Evolutionary conservation across 495 filamentous ascomycete genomes (phyloP).

Genomic region (Mycothermus thermophilus): DNA sequence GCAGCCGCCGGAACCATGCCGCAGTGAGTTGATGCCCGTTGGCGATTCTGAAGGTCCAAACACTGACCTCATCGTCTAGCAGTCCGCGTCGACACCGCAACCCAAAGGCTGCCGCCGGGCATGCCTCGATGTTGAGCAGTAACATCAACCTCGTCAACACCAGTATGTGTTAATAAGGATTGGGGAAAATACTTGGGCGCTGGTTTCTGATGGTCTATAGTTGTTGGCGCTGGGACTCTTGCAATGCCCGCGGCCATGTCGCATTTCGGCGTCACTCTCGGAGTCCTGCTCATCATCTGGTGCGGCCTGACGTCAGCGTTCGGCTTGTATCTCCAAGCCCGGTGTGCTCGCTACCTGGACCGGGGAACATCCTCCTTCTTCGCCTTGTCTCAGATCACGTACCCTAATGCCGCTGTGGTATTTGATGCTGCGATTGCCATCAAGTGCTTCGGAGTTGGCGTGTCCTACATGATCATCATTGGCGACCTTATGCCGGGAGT

Average conservation of each 20-base stretch:
- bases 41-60: background rate
- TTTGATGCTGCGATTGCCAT: constrained; percentile 95
- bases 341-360: constrained; percentile 85
- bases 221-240: constrained; percentile 84
- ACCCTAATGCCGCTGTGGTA: constrained; percentile 87
- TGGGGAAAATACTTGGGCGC: no score
- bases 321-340: constrained; percentile 84
- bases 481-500: constrained; percentile 97
- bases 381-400: constrained; percentile 85
- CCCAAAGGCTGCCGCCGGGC: constrained; percentile 41
- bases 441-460: constrained; percentile 95
- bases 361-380: constrained; percentile 73
- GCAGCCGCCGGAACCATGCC: constrained; percentile 25
- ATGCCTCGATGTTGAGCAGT: constrained; percentile 80
- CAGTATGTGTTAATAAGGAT: constrained; percentile 38
- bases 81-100: constrained; percentile 23
- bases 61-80: background rate
- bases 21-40: constrained; percentile 16
- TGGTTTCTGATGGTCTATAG: no score
- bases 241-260: constrained; percentile 91
- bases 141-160: constrained; percentile 94
- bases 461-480: constrained; percentile 97
- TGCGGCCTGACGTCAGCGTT: constrained; percentile 79
- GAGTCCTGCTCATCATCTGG: constrained; percentile 76
- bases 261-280: constrained; percentile 77